These are phyloP conservation scores for Leccinellum rugosiceps DNA, from an alignment of 768 basidiomycete species.

Conservation along the genomic window DNA sequence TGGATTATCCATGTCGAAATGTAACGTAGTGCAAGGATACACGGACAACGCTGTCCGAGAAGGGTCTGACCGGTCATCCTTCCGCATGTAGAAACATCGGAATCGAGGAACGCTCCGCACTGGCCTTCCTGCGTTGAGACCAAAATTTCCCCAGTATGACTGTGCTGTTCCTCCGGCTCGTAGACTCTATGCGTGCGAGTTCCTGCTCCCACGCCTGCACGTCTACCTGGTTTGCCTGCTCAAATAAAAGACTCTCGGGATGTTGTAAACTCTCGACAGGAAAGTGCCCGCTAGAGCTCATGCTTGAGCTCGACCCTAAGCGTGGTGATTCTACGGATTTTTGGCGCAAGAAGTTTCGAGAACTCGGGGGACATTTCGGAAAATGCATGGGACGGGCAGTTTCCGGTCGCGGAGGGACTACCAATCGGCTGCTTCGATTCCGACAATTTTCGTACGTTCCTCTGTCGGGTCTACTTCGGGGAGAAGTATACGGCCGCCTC, in stretches of 20 bases:
- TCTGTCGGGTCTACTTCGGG: conserved; percentile 41
- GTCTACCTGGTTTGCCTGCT: conserved; percentile 33
- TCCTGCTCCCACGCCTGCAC: conserved; percentile 78
- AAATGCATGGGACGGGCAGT: conserved; percentile 22
- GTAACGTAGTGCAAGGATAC: conserved; percentile 11
- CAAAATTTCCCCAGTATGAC: conserved; percentile 34
- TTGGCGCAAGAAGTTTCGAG: conserved; percentile 19
- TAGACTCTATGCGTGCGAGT: conserved; percentile 64
- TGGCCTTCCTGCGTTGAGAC: conserved; percentile 27
- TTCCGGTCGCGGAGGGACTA: conserved; percentile 24
- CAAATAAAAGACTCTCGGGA: conserved; percentile 19
- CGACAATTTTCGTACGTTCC: conserved; percentile 11
- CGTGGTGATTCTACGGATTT: conserved; percentile 27
- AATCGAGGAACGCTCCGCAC: conserved; percentile 21
- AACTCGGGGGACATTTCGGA: conserved; percentile 8
- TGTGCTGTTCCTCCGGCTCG: conserved; percentile 46
- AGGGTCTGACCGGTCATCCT: conserved; percentile 26
- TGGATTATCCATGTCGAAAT: conserved; percentile 1
- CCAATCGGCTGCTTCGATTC: conserved; percentile 13
- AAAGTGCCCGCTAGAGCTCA: conserved; percentile 49
- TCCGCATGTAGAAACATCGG: conserved; percentile 21
- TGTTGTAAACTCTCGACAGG: conserved; percentile 17
- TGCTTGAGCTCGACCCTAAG: conserved; percentile 28
- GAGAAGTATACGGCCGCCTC: conserved; percentile 69
- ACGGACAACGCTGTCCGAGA: not conserved